phyloP scores from a whole-genome alignment of 208 protist species.

The Wallacemonas rigidus region DNA sequence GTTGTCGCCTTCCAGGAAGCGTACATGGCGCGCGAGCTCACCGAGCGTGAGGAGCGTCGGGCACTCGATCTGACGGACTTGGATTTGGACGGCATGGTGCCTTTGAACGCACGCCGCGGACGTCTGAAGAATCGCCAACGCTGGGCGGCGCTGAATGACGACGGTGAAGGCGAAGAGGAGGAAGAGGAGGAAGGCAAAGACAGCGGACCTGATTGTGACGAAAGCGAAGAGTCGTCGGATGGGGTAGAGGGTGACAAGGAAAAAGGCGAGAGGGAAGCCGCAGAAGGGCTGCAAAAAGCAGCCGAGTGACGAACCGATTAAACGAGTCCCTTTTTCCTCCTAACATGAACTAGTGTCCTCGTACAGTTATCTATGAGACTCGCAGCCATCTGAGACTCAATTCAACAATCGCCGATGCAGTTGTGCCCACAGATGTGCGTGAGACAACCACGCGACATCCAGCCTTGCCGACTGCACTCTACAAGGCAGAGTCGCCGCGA shows the following conservation, averaged over 20 bases:
- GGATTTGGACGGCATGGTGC: conserved; percentile 44
- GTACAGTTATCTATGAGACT: too few relatives aligned
- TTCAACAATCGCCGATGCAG: too few relatives aligned
- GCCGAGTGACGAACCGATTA: too few relatives aligned
- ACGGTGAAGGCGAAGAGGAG: conserved; percentile 25
- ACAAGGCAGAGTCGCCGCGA: too few relatives aligned
- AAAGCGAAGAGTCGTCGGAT: background rate
- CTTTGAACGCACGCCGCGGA: conserved; percentile 59
- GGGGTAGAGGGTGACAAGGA: conserved; percentile 18
- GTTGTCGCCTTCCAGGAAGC: conserved; percentile 69
- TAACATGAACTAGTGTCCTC: too few relatives aligned
- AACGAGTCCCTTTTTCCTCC: too few relatives aligned
- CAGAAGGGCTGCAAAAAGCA: too few relatives aligned
- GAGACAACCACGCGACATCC: background rate
- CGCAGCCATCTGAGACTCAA: too few relatives aligned
- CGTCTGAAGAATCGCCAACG: conserved; percentile 44
- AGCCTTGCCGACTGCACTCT: too few relatives aligned
- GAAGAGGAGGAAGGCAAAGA: conserved; percentile 23
- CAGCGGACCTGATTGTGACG: conserved; percentile 10
- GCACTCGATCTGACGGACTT: conserved; percentile 57
- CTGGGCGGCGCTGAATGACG: conserved; percentile 33
- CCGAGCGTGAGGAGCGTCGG: conserved; percentile 44
- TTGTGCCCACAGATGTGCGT: background rate
- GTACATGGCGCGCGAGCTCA: conserved; percentile 43
- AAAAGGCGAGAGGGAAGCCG: conserved; percentile 12